Percentiles rank a stretch among this genome's conserved stretches.
Evolutionary conservation across 164 flowering plant species (phyloP).

Genomic region (grape (Vitis vinifera)): DNA sequence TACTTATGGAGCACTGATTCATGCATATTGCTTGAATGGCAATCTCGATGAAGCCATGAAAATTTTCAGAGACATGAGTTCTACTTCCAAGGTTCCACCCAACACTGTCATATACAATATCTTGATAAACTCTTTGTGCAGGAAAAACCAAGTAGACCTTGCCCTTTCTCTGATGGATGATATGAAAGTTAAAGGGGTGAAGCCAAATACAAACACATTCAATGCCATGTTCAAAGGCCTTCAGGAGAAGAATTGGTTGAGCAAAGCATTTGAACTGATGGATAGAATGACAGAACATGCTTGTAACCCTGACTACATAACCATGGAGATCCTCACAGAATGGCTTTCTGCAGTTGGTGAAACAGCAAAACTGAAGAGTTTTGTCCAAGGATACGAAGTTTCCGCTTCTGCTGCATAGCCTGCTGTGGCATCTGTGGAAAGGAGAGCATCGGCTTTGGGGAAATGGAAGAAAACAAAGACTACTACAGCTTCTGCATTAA

Average conservation of each 20-base stretch:
- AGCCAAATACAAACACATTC: conserved; percentile 52
- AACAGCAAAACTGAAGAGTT: conserved; percentile 42
- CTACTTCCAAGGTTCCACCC: conserved; percentile 45
- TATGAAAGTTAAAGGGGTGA: conserved; percentile 55
- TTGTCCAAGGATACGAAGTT: conserved; percentile 43
- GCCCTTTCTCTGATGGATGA: conserved; percentile 69
- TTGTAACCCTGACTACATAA: conserved; percentile 72
- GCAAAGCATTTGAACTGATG: conserved; percentile 65
- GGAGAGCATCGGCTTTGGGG: too few relatives aligned
- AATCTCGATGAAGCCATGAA: conserved; percentile 65
- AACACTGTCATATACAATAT: conserved; percentile 76
- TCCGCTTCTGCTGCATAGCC: conserved; percentile 18
- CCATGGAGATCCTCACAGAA: conserved; percentile 72
- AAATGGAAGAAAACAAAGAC: neutral
- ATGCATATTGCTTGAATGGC: conserved; percentile 54
- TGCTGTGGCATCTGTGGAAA: too few relatives aligned
- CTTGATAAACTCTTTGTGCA: conserved; percentile 63
- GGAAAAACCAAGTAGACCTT: conserved; percentile 38
- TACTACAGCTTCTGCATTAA: neutral
- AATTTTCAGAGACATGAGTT: conserved; percentile 49
- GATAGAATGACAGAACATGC: conserved; percentile 66
- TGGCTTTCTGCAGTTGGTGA: conserved; percentile 81
- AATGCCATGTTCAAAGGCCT: conserved; percentile 79
- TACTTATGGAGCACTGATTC: conserved; percentile 77
- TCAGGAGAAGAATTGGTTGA: conserved; percentile 43